These are phyloP conservation scores for Mycena floridula DNA, from an alignment of 768 basidiomycete species.

Conservation along the genomic window DNA sequence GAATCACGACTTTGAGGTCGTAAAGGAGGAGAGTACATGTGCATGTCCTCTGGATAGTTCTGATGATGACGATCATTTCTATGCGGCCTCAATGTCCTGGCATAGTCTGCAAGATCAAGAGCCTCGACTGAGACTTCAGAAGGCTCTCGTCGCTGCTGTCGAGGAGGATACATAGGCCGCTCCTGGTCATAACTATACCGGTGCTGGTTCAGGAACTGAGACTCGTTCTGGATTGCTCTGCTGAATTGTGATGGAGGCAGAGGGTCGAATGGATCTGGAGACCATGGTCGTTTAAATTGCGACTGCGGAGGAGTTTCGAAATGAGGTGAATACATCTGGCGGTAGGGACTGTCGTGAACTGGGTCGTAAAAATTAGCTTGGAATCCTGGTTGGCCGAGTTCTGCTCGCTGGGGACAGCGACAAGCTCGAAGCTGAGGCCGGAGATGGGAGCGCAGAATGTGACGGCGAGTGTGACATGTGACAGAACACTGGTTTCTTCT, in stretches of 20 bases:
- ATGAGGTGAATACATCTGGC: constrained; percentile 36
- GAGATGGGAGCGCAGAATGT: no score
- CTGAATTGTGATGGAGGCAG: constrained; percentile 22
- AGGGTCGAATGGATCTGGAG: constrained; percentile 50
- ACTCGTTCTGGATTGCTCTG: constrained; percentile 11
- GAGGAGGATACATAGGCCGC: constrained; percentile 12
- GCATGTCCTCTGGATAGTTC: constrained; percentile 9
- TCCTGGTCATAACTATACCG: constrained; percentile 13
- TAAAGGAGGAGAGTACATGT: constrained; percentile 7
- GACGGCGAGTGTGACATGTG: no score
- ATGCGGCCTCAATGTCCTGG: constrained; percentile 39
- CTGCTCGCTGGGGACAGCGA: no score
- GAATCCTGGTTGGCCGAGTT: no score
- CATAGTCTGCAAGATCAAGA: constrained; percentile 68
- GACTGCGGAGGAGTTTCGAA: constrained; percentile 47
- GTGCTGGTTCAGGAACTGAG: constrained; percentile 9
- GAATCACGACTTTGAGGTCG: constrained; percentile 11
- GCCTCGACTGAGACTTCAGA: constrained; percentile 67
- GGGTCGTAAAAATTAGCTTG: background rate
- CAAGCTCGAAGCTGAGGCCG: no score
- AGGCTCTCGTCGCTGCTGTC: constrained; percentile 35
- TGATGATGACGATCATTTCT: constrained; percentile 18
- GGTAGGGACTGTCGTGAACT: constrained; percentile 5
- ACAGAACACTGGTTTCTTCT: no score
- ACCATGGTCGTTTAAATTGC: constrained; percentile 60